Evolutionary conservation across 352 stramenopile genomes (phyloP), one percentile per base, ranked within the genome.

Genomic region (Phytophthora fragariaefolia): DNA sequence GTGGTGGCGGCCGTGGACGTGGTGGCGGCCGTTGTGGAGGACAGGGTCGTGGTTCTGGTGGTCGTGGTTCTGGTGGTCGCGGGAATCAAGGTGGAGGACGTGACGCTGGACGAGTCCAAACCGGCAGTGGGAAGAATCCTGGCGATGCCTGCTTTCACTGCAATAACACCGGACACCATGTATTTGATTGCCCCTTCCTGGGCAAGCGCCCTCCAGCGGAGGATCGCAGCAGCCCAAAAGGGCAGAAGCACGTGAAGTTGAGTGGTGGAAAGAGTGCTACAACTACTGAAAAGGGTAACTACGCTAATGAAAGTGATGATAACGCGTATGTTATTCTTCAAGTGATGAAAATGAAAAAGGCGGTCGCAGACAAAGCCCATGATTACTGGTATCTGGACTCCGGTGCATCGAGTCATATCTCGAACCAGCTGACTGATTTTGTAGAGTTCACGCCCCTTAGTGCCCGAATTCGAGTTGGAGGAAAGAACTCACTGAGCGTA

Each of bases 381-480:
- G 36, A 53, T 18, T 17, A 27, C 10, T 62, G 54, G 42, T 54
- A 62, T 15, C 38, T 62, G 6, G 54, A 56, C 28, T 56, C 30
- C 22, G 56, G 56, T 15, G 56, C 56, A 18, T 20, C 56, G 7
- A 63, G 45, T 46, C 45, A 63, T 42, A 56, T 63, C 15, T 17
- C 56, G 18, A 63, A 63, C 13, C 45, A 55, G 28, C n/a, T 46
- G 26, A 55, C n/a, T 15, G 45, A 63, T 63, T 56, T 63, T 6
- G 32, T 63, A 6, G 24, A 42, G 4, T 63, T 63, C 24, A 56
- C 32, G 22, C 43, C 28, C 6, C 13, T 56, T 5, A 63, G 30
- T 49, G 45, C 43, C 17, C 30, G 17, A 28, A 30, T 62, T 23
- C 42, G 55, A 5, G 40, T 61, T 30, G 54, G 54, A 45, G 54